These are phyloP conservation scores for Filobasidium wieringae DNA, from an alignment of 768 basidiomycete genomes.

Conservation along the genomic window DNA sequence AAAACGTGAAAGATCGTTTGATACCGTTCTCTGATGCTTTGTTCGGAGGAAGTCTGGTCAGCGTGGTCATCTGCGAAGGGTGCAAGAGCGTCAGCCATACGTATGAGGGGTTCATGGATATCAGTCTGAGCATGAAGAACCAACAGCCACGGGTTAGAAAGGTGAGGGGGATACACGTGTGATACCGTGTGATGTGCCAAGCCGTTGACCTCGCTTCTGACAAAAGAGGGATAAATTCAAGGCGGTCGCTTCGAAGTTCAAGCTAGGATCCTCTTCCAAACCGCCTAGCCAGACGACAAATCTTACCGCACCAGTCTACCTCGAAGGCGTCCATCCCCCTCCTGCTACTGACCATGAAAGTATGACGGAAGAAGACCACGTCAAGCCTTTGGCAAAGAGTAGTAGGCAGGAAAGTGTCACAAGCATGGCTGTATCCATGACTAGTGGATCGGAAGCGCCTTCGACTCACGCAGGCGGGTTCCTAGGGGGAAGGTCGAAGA, in stretches of 20 bases:
- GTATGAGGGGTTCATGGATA: slow-evolving; percentile 87
- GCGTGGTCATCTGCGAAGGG: slow-evolving; percentile 82
- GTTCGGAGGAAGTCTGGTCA: slow-evolving; percentile 77
- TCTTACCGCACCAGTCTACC: slow-evolving; percentile 9
- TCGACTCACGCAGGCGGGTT: background rate
- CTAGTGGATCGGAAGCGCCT: background rate
- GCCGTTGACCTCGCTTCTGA: background rate
- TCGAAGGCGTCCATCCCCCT: slow-evolving; percentile 11
- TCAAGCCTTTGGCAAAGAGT: background rate
- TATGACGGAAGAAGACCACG: background rate
- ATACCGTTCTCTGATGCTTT: slow-evolving; percentile 75
- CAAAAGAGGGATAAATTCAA: slow-evolving; percentile 56
- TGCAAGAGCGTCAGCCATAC: slow-evolving; percentile 80
- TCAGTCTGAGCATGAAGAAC: slow-evolving; percentile 74
- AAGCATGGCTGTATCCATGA: background rate
- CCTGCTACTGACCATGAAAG: background rate
- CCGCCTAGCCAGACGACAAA: slow-evolving; percentile 4
- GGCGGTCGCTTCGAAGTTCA: slow-evolving; percentile 57
- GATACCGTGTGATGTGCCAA: background rate
- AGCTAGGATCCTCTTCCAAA: slow-evolving; percentile 34
- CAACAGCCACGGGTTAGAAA: slow-evolving; percentile 1
- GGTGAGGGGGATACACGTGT: background rate
- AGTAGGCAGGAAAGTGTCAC: background rate
- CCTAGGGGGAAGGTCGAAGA: background rate
- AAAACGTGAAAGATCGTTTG: slow-evolving; percentile 41